phyloP scores from a whole-genome alignment of 2,329 filamentous ascomycete species.

The Alternaria burnsii region DNA sequence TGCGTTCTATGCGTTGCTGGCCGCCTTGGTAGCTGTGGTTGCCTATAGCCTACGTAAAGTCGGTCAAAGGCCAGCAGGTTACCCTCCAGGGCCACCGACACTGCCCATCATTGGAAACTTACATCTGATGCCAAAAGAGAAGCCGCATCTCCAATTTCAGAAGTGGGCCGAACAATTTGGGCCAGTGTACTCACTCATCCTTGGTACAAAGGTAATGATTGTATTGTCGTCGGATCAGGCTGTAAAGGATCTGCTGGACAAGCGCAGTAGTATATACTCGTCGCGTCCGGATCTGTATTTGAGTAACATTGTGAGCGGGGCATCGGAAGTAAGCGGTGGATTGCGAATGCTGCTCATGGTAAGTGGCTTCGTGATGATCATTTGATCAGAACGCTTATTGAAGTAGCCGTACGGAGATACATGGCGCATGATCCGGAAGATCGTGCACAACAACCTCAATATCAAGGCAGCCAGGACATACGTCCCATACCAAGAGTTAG shows the following conservation, averaged over 20 bases:
- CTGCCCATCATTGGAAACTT: conserved; percentile 62
- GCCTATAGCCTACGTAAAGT: conserved; percentile 20
- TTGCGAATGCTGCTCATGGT: conserved; percentile 26
- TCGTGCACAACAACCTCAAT: conserved; percentile 32
- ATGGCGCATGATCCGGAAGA: conserved; percentile 31
- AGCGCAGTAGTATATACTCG: conserved; percentile 60
- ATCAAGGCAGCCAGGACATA: conserved; percentile 30
- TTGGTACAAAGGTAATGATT: conserved; percentile 59
- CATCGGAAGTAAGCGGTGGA: conserved; percentile 11
- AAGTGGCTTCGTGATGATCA: accelerated
- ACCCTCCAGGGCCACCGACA: conserved; percentile 62
- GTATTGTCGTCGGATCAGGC: conserved; percentile 57
- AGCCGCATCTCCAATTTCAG: conserved; percentile 58
- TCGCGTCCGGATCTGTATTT: conserved; percentile 51
- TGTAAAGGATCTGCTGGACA: conserved; percentile 63
- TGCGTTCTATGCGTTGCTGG: background rate
- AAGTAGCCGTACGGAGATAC: conserved; percentile 23
- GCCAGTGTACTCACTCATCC: conserved; percentile 61
- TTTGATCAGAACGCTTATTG: background rate
- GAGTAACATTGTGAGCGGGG: conserved; percentile 18
- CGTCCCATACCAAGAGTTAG: conserved; percentile 64
- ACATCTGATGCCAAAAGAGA: conserved; percentile 57
- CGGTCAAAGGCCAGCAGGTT: conserved; percentile 46
- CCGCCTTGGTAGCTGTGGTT: background rate
- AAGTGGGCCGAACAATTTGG: conserved; percentile 63